phyloP scores from a whole-genome alignment of 228 moss, liverwort and hornwort species.

The Sphagnum fallax region DNA sequence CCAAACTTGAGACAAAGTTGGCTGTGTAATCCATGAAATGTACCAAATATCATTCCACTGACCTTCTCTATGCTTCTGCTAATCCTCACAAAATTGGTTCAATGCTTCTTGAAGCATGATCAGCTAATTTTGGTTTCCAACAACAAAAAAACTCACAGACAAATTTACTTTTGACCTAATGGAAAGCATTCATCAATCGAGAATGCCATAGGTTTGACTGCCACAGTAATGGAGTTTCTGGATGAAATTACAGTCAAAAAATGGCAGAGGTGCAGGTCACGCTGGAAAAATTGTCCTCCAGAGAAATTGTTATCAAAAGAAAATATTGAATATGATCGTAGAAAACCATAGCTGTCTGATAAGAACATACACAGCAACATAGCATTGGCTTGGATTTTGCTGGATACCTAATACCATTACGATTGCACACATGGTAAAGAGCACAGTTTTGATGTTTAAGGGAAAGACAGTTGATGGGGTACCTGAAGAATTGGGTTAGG shows the following conservation, averaged over 20 bases:
- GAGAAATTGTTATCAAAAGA: too few relatives aligned
- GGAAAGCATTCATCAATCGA: neutral
- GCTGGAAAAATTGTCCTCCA: too few relatives aligned
- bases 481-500: slow-evolving; percentile 90
- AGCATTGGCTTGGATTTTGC: neutral
- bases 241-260: too few relatives aligned
- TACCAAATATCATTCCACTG: neutral
- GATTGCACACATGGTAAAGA: neutral
- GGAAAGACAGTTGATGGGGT: neutral
- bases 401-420: neutral
- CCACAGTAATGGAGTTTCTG: neutral
- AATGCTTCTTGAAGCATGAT: too few relatives aligned
- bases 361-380: neutral
- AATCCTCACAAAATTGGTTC: too few relatives aligned
- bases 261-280: too few relatives aligned
- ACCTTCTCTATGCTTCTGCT: neutral
- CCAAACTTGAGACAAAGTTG: too few relatives aligned
- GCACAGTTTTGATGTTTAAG: neutral
- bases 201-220: neutral
- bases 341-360: neutral
- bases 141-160: too few relatives aligned
- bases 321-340: neutral
- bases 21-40: neutral
- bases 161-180: neutral
- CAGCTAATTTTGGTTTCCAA: too few relatives aligned